Percentiles rank a stretch among this genome's conserved stretches.
Conservation (phyloP, 768 basidiomycete genomes). For the Lactarius evosmus region DNA sequence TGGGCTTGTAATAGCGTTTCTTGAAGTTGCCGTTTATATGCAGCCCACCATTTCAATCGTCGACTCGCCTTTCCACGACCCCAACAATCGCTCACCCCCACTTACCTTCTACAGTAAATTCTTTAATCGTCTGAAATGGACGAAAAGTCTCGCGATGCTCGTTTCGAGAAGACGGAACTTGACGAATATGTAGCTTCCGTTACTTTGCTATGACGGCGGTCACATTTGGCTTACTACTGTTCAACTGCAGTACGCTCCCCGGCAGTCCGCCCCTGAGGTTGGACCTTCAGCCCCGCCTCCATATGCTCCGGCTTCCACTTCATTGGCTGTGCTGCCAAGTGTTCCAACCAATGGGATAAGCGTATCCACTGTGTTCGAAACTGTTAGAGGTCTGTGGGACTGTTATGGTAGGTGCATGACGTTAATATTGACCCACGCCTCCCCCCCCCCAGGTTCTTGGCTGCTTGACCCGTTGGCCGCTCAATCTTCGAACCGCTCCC, state of each 20-base stretch:
- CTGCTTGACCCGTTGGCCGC: conserved; percentile 19
- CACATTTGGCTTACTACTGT: not conserved
- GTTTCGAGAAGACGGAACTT: conserved; percentile 1
- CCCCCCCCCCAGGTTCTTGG: conserved; percentile 20
- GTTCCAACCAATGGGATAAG: conserved; percentile 15
- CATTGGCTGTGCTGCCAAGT: not conserved
- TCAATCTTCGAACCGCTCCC: conserved; percentile 2
- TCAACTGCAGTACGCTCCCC: not conserved
- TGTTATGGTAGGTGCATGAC: not conserved
- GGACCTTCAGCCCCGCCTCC: not conserved
- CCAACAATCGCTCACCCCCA: not conserved
- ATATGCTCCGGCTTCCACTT: conserved; percentile 6
- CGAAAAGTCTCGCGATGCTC: not conserved
- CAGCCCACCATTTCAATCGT: not conserved
- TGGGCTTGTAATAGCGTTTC: no score
- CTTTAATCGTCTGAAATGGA: conserved; percentile 3
- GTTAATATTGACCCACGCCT: not conserved
- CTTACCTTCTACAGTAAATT: not conserved
- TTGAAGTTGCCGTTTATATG: conserved; percentile 5
- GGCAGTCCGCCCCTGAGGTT: not conserved
- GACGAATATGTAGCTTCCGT: conserved; percentile 7
- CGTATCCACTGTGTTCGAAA: conserved; percentile 14
- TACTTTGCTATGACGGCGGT: not conserved
- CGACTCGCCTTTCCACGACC: not conserved
- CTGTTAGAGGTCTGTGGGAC: conserved; percentile 15